These are phyloP conservation scores for Conticribra weissflogii DNA, from an alignment of 108 stramenopile genomes.

Conservation along the genomic window DNA sequence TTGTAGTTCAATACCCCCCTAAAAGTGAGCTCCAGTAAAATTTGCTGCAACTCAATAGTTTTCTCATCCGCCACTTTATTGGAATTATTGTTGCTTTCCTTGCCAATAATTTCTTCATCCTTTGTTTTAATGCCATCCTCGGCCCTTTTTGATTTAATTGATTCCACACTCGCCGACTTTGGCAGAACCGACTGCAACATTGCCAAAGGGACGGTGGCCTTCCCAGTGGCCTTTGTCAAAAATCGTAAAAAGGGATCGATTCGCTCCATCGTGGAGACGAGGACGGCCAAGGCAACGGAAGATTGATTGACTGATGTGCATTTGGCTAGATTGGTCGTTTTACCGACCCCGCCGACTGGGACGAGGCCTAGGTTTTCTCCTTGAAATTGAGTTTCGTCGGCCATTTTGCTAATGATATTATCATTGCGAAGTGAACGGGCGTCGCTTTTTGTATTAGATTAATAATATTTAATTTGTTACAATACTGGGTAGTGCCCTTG, in stretches of 20 bases:
- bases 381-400: no score
- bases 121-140: slow-evolving; percentile 2
- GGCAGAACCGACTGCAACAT: slow-evolving; percentile 57
- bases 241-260: slow-evolving; percentile 81
- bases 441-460: no score
- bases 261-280: slow-evolving; percentile 24
- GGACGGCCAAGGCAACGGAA: no score
- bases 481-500: no score
- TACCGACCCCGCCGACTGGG: no score
- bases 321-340: no score
- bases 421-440: no score
- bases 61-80: neutral
- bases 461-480: no score
- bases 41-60: slow-evolving; percentile 10
- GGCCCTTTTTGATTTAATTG: neutral
- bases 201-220: slow-evolving; percentile 59
- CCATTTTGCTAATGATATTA: no score
- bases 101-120: neutral
- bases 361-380: no score
- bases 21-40: slow-evolving; percentile 42
- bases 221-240: slow-evolving; percentile 76
- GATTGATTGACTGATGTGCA: no score
- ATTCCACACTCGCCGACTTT: neutral
- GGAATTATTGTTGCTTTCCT: neutral
- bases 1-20: slow-evolving; percentile 58